Evolutionary conservation across 1,284 basidiomycete species (phyloP).

Genomic region (Wallemia mellicola): DNA sequence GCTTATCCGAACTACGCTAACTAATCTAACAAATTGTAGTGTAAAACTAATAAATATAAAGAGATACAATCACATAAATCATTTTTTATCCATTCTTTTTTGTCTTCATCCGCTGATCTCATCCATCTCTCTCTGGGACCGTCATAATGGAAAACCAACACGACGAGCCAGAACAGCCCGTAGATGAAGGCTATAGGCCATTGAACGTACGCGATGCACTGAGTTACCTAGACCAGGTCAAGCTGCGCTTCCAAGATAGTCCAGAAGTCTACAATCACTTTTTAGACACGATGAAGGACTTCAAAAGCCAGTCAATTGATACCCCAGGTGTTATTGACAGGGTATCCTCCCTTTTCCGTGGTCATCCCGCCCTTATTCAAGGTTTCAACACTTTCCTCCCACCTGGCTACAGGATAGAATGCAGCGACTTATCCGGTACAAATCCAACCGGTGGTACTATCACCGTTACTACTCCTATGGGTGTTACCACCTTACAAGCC

Average conservation of each 20-base stretch:
- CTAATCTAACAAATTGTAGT: too few species aligned
- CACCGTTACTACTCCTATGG: constrained; percentile 76
- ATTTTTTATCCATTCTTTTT: background rate
- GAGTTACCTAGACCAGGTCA: constrained; percentile 86
- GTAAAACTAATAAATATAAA: too few species aligned
- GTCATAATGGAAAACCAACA: background rate
- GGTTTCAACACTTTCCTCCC: constrained; percentile 99
- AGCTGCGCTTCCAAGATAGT: constrained; percentile 64
- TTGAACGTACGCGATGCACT: constrained; percentile 35
- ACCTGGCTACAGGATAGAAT: constrained; percentile 83
- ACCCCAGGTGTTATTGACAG: constrained; percentile 95
- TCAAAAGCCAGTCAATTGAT: constrained; percentile 82
- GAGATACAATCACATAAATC: background rate
- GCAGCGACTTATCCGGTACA: constrained; percentile 32
- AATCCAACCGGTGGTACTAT: constrained; percentile 32
- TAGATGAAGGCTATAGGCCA: background rate
- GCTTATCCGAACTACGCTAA: background rate
- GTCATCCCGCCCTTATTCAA: constrained; percentile 75
- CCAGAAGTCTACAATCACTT: constrained; percentile 94
- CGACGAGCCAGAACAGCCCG: background rate
- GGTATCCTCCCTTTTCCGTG: constrained; percentile 79
- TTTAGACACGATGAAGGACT: constrained; percentile 98
- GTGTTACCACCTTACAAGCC: constrained; percentile 33
- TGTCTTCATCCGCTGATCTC: background rate
- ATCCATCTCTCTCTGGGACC: too few species aligned